These are phyloP conservation scores for Dryadomyces quercivorus DNA, from an alignment of 2,329 filamentous ascomycete species.

Conservation along the genomic window DNA sequence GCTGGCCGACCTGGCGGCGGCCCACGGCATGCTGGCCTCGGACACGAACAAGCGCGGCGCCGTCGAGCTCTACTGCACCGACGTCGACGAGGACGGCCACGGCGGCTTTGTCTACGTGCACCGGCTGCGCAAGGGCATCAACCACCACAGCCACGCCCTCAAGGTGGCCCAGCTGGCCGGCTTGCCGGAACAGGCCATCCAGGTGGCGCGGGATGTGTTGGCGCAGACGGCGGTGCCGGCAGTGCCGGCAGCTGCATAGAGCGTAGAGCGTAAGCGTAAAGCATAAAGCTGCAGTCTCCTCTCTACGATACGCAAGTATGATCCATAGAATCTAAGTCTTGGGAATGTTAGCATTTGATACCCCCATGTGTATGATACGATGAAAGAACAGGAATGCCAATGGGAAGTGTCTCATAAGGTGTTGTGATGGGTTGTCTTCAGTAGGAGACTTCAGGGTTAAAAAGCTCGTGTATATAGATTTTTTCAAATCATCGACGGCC, in stretches of 20 bases:
- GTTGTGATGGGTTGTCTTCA: conserved; percentile 48
- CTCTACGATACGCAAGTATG: too few species aligned
- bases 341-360: not conserved
- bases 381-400: not conserved
- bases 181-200: conserved; percentile 60
- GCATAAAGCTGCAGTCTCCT: too few species aligned
- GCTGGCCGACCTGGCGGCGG: conserved; percentile 62
- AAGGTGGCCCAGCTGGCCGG: conserved; percentile 89
- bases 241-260: too few species aligned
- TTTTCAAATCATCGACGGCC: conserved; percentile 43
- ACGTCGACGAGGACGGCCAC: conserved; percentile 61
- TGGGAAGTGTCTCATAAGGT: conserved; percentile 39
- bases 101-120: conserved; percentile 80
- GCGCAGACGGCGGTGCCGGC: conserved; percentile 8
- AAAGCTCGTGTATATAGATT: conserved; percentile 44
- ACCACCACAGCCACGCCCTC: conserved; percentile 77
- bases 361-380: not conserved
- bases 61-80: conserved; percentile 75
- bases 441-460: conserved; percentile 51
- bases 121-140: conserved; percentile 67
- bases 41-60: conserved; percentile 12
- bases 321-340: too few species aligned
- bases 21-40: conserved; percentile 29
- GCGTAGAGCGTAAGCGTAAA: too few species aligned
- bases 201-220: conserved; percentile 51